phyloP scores from a whole-genome alignment of 2,329 filamentous ascomycete species.

The Cladosporium sp. region DNA sequence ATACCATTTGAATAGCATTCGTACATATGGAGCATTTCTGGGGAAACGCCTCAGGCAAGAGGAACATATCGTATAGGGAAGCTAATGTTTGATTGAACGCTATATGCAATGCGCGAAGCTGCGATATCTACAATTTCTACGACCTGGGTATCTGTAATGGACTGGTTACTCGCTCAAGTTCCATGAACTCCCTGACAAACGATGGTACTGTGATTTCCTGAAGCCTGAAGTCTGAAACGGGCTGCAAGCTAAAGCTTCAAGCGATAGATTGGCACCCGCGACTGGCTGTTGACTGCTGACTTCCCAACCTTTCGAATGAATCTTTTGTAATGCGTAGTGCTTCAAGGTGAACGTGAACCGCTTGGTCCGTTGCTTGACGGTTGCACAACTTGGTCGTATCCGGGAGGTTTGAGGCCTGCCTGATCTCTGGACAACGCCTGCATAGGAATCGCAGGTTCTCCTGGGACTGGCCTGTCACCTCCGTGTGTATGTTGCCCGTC shows the following conservation, averaged over 20 bases:
- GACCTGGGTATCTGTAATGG: not conserved
- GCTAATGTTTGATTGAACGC: too few species aligned
- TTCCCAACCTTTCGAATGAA: too few species aligned
- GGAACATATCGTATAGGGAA: too few species aligned
- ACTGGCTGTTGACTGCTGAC: too few species aligned
- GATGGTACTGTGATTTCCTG: not conserved
- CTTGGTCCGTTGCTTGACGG: not conserved
- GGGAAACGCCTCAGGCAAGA: too few species aligned
- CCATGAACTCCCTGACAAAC: not conserved
- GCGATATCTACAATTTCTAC: not conserved
- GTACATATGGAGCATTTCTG: too few species aligned
- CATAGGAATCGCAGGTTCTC: slow-evolving; percentile 32
- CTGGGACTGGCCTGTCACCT: slow-evolving; percentile 1
- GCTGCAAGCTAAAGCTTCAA: not conserved
- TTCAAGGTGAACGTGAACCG: not conserved
- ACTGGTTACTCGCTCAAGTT: not conserved
- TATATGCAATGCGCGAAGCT: not conserved
- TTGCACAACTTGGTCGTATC: slow-evolving; percentile 32
- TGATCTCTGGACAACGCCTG: slow-evolving; percentile 36
- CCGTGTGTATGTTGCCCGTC: not conserved
- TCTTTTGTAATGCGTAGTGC: not conserved
- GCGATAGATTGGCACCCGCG: too few species aligned
- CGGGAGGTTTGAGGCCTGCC: slow-evolving; percentile 37
- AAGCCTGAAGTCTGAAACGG: not conserved
- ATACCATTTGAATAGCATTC: too few species aligned